These are phyloP conservation scores for Hanseniaspora clermontiae DNA, from an alignment of 805 yeast species.

Conservation along the genomic window DNA sequence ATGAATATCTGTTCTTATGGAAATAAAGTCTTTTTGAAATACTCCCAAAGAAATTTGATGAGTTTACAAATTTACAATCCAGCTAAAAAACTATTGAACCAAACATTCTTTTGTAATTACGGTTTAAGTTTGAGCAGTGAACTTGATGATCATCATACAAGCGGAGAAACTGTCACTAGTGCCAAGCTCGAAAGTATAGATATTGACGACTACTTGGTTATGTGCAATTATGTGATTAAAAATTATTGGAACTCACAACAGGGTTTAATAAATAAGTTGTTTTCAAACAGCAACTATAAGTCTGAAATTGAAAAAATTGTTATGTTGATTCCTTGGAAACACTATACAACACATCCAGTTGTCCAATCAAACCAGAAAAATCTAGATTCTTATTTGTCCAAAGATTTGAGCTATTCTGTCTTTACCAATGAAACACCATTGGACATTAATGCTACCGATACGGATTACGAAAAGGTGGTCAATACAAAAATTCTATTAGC, in stretches of 20 bases:
- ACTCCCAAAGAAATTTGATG: slow-evolving; percentile 45
- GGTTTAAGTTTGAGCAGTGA: slow-evolving; percentile 45
- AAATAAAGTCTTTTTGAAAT: slow-evolving; percentile 46
- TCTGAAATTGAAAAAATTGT: slow-evolving; percentile 7
- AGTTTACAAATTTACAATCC: slow-evolving; percentile 29
- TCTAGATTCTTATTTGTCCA: slow-evolving; percentile 4
- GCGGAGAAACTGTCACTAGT: slow-evolving; percentile 27
- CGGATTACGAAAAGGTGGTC: slow-evolving; percentile 40
- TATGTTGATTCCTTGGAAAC: neutral
- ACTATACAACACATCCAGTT: neutral
- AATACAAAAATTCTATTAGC: slow-evolving; percentile 48
- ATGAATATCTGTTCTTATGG: slow-evolving; percentile 57
- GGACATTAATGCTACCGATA: slow-evolving; percentile 24
- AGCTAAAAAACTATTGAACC: slow-evolving; percentile 60
- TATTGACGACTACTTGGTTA: slow-evolving; percentile 21
- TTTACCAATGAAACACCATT: slow-evolving; percentile 35
- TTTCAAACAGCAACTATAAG: neutral
- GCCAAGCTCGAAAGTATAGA: slow-evolving; percentile 24
- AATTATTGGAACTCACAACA: neutral
- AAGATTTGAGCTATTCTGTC: slow-evolving; percentile 23
- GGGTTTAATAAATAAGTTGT: neutral
- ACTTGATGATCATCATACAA: slow-evolving; percentile 50
- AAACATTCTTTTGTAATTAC: slow-evolving; percentile 64
- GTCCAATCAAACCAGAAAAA: slow-evolving; percentile 4
- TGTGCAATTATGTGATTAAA: slow-evolving; percentile 27